A percentile compares a stretch with the other conserved stretches of the same genome.
Conservation (phyloP, 1,139 yeast genomes). For the Tardiomyces depauwii region DNA sequence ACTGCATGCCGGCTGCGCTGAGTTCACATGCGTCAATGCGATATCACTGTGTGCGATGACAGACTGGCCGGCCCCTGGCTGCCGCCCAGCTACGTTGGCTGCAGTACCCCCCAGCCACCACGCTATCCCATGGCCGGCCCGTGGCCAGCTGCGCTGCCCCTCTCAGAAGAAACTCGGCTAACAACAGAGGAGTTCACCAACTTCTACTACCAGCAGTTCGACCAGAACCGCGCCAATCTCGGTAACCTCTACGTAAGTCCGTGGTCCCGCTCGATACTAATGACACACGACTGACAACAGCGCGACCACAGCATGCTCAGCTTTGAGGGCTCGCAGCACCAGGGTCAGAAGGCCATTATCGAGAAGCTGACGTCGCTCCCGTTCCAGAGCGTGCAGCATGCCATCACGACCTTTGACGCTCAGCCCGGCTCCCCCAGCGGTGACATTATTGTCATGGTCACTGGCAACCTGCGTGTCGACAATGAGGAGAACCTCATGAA, state of each 20-base stretch:
- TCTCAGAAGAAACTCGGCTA: too few species aligned
- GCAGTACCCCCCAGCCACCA: too few species aligned
- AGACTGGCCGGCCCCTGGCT: too few species aligned
- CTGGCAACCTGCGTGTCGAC: conserved; percentile 88
- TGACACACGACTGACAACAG: conserved; percentile 20
- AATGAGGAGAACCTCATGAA: conserved; percentile 93
- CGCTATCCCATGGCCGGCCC: too few species aligned
- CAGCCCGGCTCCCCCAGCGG: conserved; percentile 85
- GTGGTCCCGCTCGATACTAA: too few species aligned
- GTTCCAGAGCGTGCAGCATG: conserved; percentile 84
- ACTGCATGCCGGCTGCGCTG: too few species aligned
- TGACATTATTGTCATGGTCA: conserved; percentile 93
- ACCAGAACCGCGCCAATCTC: conserved; percentile 81
- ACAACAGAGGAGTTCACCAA: conserved; percentile 62
- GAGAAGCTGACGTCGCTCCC: conserved; percentile 85
- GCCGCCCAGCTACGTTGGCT: too few species aligned
- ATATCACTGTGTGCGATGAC: too few species aligned
- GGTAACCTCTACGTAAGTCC: conserved; percentile 73
- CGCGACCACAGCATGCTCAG: conserved; percentile 97
- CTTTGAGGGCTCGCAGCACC: conserved; percentile 86
- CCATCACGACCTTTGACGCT: conserved; percentile 91
- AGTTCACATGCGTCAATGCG: too few species aligned
- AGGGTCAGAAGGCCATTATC: conserved; percentile 86
- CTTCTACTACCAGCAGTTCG: conserved; percentile 94
- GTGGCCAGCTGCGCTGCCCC: too few species aligned